A percentile compares a stretch with the other conserved stretches of the same genome.
Evolutionary conservation across 257 asterid species (phyloP).

Genomic region (Knoxia roxburghii): DNA sequence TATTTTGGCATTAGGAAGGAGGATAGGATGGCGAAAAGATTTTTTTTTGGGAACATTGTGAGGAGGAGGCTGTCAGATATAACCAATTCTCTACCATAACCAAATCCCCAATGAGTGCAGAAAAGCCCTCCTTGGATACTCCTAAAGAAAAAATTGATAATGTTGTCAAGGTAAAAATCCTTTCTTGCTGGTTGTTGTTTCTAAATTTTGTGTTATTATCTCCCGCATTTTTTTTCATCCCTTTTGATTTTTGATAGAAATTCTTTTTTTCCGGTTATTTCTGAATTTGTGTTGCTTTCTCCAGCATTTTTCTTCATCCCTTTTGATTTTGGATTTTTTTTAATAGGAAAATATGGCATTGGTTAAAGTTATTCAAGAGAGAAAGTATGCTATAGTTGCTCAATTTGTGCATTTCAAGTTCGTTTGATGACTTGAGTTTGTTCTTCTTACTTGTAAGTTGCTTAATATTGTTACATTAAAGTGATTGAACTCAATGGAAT

Average conservation of each 20-base stretch:
- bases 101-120: slow-evolving; percentile 43
- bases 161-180: slow-evolving; percentile 50
- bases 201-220: not conserved
- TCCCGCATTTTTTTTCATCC: not conserved
- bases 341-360: slow-evolving; percentile 73
- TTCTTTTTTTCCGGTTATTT: no score
- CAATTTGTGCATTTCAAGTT: not conserved
- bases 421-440: not conserved
- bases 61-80: slow-evolving; percentile 73
- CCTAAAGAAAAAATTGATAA: slow-evolving; percentile 41
- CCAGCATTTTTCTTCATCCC: no score
- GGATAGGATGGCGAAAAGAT: no score
- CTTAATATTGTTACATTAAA: slow-evolving; percentile 46
- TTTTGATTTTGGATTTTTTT: no score
- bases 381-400: slow-evolving; percentile 30
- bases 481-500: slow-evolving; percentile 65
- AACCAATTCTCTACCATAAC: slow-evolving; percentile 59
- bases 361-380: slow-evolving; percentile 58
- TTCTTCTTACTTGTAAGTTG: slow-evolving; percentile 7
- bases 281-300: no score
- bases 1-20: slow-evolving; percentile 48
- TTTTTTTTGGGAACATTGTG: slow-evolving; percentile 64
- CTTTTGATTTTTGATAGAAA: slow-evolving; percentile 13
- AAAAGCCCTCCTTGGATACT: no score
- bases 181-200: not conserved